A percentile compares a stretch with the other conserved stretches of the same genome.
Evolutionary conservation across 2,329 filamentous ascomycete species (phyloP).

Genomic region (Colletotrichum gigasporum): DNA sequence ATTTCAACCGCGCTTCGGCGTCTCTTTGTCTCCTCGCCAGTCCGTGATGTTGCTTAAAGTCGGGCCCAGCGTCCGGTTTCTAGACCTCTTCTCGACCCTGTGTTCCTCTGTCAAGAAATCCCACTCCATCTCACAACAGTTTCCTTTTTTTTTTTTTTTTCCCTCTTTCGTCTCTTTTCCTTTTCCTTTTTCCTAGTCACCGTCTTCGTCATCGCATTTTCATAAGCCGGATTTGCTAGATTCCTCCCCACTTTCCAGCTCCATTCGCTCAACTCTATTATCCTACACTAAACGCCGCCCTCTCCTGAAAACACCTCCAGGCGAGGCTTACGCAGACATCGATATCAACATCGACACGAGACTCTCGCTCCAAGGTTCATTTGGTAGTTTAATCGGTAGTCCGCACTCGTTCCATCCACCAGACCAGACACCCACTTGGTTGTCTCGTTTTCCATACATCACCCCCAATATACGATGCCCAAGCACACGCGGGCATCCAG

Average conservation of each 20-base stretch:
- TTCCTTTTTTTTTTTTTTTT: slow-evolving; percentile 40
- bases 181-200: slow-evolving; percentile 36
- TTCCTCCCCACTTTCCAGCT: slow-evolving; percentile 16
- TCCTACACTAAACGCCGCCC: slow-evolving; percentile 8
- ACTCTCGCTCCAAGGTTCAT: slow-evolving; percentile 13
- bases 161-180: slow-evolving; percentile 35
- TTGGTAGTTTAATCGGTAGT: slow-evolving; percentile 31
- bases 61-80: slow-evolving; percentile 31
- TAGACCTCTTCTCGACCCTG: slow-evolving; percentile 25
- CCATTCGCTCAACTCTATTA: slow-evolving; percentile 11
- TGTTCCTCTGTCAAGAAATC: slow-evolving; percentile 34
- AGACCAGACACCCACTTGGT: slow-evolving; percentile 28
- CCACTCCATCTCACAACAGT: slow-evolving; percentile 33
- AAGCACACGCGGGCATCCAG: slow-evolving; percentile 54
- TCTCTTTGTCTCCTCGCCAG: slow-evolving; percentile 30
- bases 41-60: slow-evolving; percentile 32
- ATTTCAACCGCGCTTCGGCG: slow-evolving; percentile 36
- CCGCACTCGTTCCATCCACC: slow-evolving; percentile 26
- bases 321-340: slow-evolving; percentile 26
- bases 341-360: neutral
- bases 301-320: slow-evolving; percentile 27
- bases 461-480: slow-evolving; percentile 50
- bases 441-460: slow-evolving; percentile 31
- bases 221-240: slow-evolving; percentile 27
- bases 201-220: slow-evolving; percentile 24